These are phyloP conservation scores for Yamadazyma jaroonii DNA, from an alignment of 1,139 yeast species.

Conservation along the genomic window DNA sequence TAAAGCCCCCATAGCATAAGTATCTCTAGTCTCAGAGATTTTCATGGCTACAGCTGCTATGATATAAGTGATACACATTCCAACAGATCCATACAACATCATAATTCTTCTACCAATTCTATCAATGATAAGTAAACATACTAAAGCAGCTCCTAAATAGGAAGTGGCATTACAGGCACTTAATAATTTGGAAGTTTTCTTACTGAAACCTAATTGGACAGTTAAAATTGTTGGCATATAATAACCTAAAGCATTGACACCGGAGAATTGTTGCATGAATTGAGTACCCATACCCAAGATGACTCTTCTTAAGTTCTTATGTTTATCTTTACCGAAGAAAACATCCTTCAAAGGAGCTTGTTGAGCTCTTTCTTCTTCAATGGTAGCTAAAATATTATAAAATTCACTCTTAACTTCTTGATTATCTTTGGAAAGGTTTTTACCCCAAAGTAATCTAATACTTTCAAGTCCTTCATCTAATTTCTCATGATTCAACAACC, in stretches of 20 bases:
- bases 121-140: conserved; percentile 57
- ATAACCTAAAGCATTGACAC: conserved; percentile 40
- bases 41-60: conserved; percentile 37
- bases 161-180: conserved; percentile 58
- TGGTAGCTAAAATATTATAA: conserved; percentile 14
- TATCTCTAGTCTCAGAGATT: conserved; percentile 24
- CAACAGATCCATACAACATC: conserved; percentile 42
- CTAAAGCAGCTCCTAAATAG: conserved; percentile 54
- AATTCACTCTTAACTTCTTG: conserved; percentile 12
- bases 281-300: conserved; percentile 37
- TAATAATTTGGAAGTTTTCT: conserved; percentile 31
- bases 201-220: conserved; percentile 26
- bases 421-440: conserved; percentile 8
- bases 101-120: conserved; percentile 57
- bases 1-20: conserved; percentile 39
- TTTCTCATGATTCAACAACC: conserved; percentile 25
- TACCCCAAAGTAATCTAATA: conserved; percentile 15
- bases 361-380: conserved; percentile 14
- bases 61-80: conserved; percentile 38
- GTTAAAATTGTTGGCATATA: conserved; percentile 34
- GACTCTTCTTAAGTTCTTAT: conserved; percentile 26
- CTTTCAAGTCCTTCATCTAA: conserved; percentile 15
- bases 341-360: conserved; percentile 12
- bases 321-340: conserved; percentile 12
- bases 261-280: conserved; percentile 39